These are phyloP conservation scores for Candida hispaniensis DNA, from an alignment of 805 yeast species.

Conservation along the genomic window DNA sequence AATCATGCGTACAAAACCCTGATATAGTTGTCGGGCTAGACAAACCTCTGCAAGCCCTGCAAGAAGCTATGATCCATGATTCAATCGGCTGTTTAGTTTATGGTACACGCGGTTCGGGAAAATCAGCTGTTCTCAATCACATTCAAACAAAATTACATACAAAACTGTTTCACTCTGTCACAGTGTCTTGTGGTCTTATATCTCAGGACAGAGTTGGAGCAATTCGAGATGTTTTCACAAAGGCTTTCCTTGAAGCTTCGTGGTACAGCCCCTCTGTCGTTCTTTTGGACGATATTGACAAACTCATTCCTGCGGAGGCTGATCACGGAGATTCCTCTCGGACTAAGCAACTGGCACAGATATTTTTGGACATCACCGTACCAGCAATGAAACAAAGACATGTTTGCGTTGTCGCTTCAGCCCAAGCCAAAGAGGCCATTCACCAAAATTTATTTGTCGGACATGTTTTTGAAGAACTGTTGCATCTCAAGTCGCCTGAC, in stretches of 20 bases:
- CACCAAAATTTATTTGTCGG: slow-evolving; percentile 52
- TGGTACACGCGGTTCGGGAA: slow-evolving; percentile 80
- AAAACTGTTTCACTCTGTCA: slow-evolving; percentile 37
- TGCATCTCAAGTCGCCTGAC: slow-evolving; percentile 56
- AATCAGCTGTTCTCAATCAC: slow-evolving; percentile 43
- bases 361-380: slow-evolving; percentile 40
- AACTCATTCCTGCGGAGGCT: slow-evolving; percentile 54
- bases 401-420: slow-evolving; percentile 50
- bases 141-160: slow-evolving; percentile 32
- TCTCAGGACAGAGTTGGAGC: slow-evolving; percentile 32
- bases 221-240: slow-evolving; percentile 27
- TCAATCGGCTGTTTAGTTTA: slow-evolving; percentile 49
- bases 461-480: slow-evolving; percentile 57
- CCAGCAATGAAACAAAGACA: slow-evolving; percentile 33
- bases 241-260: slow-evolving; percentile 41
- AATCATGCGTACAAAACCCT: neutral
- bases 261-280: slow-evolving; percentile 75
- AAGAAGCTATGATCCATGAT: slow-evolving; percentile 35
- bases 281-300: slow-evolving; percentile 69
- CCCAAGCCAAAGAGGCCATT: slow-evolving; percentile 53
- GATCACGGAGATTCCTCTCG: slow-evolving; percentile 49
- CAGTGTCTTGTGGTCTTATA: slow-evolving; percentile 43
- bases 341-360: slow-evolving; percentile 57
- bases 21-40: slow-evolving; percentile 49
- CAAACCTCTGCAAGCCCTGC: slow-evolving; percentile 32